Evolutionary conservation across 148 eudicot genomes (phyloP).

Genomic region (Cornus kousa): DNA sequence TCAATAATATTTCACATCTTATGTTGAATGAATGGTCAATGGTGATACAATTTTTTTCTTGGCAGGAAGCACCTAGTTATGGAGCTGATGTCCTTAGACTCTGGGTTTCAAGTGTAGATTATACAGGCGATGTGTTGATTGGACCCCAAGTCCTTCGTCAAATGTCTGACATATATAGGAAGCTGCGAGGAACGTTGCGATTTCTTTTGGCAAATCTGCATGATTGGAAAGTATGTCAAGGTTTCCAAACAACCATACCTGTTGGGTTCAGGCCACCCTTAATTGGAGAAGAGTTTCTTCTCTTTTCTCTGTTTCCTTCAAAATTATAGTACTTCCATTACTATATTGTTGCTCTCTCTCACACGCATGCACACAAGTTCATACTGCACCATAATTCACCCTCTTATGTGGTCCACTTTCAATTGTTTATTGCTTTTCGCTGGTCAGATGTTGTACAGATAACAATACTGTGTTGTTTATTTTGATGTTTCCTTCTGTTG

Average conservation of each 20-base stretch:
- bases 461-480: not conserved
- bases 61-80: constrained; percentile 64
- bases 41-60: constrained; percentile 10
- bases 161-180: constrained; percentile 95
- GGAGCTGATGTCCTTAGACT: constrained; percentile 98
- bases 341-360: not conserved
- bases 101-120: constrained; percentile 99
- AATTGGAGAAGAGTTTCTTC: not conserved
- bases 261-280: not conserved
- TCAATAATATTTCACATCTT: not conserved
- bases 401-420: not conserved
- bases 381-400: not conserved
- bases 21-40: not conserved
- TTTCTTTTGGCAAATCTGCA: constrained; percentile 87
- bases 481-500: not conserved
- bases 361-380: not conserved
- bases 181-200: constrained; percentile 95
- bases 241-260: not conserved
- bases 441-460: not conserved
- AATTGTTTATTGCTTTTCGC: not conserved
- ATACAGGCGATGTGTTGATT: constrained; percentile 83
- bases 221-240: constrained; percentile 75
- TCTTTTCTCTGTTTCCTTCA: not conserved
- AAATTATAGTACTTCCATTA: too few species aligned
- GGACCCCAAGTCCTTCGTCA: constrained; percentile 90